These are phyloP conservation scores for Naganishia randhawae DNA, from an alignment of 768 basidiomycete genomes.

Conservation along the genomic window DNA sequence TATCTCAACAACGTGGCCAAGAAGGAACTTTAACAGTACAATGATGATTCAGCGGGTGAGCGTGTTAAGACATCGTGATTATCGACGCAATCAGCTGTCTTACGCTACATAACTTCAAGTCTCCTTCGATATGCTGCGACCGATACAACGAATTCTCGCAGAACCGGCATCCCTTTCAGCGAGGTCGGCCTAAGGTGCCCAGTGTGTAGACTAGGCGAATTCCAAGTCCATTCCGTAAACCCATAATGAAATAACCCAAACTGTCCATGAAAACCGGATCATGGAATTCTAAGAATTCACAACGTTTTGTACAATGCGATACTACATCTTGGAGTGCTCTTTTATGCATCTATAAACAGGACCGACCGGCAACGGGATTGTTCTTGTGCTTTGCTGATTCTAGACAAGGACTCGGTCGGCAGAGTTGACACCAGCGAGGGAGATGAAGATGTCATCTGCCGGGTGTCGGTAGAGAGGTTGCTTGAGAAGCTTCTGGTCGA, in stretches of 20 bases:
- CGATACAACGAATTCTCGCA: too few relatives aligned
- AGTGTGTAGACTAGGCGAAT: too few relatives aligned
- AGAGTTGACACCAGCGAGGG: conserved; percentile 24
- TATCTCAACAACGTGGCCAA: too few relatives aligned
- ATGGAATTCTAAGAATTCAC: conserved; percentile 19
- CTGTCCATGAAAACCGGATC: conserved; percentile 20
- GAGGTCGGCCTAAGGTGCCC: too few relatives aligned
- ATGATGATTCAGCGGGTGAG: too few relatives aligned
- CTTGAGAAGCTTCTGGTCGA: conserved; percentile 92
- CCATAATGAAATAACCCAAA: conserved; percentile 13
- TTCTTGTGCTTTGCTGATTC: neutral
- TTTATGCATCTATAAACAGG: conserved; percentile 3
- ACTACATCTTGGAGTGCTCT: neutral
- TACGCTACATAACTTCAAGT: too few relatives aligned
- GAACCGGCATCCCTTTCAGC: too few relatives aligned
- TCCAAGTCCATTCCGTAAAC: neutral
- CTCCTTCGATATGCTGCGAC: too few relatives aligned
- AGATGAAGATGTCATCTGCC: conserved; percentile 68
- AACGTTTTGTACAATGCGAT: conserved; percentile 18
- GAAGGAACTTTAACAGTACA: too few relatives aligned
- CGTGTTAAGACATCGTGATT: too few relatives aligned
- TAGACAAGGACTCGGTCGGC: conserved; percentile 20
- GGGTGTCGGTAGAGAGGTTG: conserved; percentile 92
- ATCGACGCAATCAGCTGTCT: too few relatives aligned
- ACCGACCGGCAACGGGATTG: neutral